Evolutionary conservation across 257 asterid species (phyloP), one percentile per base, ranked within the genome.

Genomic region (Linaria vulgaris): DNA sequence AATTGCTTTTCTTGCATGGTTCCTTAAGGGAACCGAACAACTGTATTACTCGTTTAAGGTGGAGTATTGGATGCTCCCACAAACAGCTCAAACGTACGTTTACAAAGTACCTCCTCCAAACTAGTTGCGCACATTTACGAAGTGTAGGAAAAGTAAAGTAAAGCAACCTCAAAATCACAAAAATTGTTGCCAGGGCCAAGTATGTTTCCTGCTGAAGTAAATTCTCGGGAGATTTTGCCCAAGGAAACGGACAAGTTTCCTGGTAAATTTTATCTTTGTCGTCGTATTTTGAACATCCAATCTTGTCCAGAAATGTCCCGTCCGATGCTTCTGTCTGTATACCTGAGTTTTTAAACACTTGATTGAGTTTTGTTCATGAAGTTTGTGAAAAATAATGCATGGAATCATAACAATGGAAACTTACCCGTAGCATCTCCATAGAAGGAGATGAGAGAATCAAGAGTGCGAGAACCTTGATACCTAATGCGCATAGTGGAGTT

Each of bases 191-290:
- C 30, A 88, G 60, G 24, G 89, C 80, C 79, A 88, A 72, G 67
- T 86, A 88, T 4, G 90, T 86, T 70, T 86, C 92, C 56, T 88
- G 92, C 69, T 69, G 78, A 62, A 88, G 69, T 54, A 83, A 67
- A 72, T 88, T 88, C 74, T 80, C 95, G 7, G 95, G 92, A 63
- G 95, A 88, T 72, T 79, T 77, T 23, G 95, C 91, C 95, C 92
- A 86, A 5, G 87, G 77, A 64, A 88, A 88, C 38, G 96, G 96
- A 51, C 95, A 88, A 68, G 69, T 77, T 75, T 86, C 90, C 50
- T 52, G 74, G 67, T 69, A 69, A 57, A 43, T 71, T 61, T 64
- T 58, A 34, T 57, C 72, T 37, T 74, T 69, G 14, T 41, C 76
- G 22, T 70, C 75, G 63, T 76, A 68, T 58, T 74, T 64, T 11